These are phyloP conservation scores for Musa balbisiana DNA, from an alignment of 202 grass and related monocot species.

Conservation along the genomic window DNA sequence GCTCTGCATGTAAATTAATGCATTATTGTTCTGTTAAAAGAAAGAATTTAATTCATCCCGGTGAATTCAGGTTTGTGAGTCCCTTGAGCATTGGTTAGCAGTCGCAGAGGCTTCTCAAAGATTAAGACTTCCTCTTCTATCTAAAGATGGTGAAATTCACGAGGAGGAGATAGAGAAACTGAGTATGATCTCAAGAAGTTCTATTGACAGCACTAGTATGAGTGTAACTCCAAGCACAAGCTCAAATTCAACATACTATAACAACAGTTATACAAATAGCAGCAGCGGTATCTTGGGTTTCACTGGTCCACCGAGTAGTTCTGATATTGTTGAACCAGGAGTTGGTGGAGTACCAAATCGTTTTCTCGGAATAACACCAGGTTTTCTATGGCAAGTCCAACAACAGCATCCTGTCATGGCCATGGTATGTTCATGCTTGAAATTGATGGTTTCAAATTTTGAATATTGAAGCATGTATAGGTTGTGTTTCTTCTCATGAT, in stretches of 20 bases:
- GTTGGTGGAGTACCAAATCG: slow-evolving; percentile 77
- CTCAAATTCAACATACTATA: slow-evolving; percentile 65
- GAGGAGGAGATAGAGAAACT: slow-evolving; percentile 88
- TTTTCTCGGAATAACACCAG: slow-evolving; percentile 78
- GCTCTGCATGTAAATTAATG: no score
- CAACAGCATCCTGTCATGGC: slow-evolving; percentile 56
- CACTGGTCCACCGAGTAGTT: slow-evolving; percentile 24
- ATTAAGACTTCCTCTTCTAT: slow-evolving; percentile 81
- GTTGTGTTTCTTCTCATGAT: no score
- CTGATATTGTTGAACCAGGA: slow-evolving; percentile 46
- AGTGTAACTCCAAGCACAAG: slow-evolving; percentile 51
- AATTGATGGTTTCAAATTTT: background rate
- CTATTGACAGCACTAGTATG: slow-evolving; percentile 54
- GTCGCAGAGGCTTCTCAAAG: slow-evolving; percentile 77
- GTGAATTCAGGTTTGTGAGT: slow-evolving; percentile 73
- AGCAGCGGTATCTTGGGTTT: slow-evolving; percentile 30
- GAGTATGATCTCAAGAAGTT: slow-evolving; percentile 70
- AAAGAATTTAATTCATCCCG: background rate
- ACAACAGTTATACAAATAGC: slow-evolving; percentile 50
- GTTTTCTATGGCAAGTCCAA: slow-evolving; percentile 87
- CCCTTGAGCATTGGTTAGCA: slow-evolving; percentile 62
- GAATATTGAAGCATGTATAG: no score
- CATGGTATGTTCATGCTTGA: slow-evolving; percentile 40
- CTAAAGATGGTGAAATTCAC: slow-evolving; percentile 71
- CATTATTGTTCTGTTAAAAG: no score